phyloP scores from a whole-genome alignment of 768 basidiomycete species.

The Leccinum ochraceum region DNA sequence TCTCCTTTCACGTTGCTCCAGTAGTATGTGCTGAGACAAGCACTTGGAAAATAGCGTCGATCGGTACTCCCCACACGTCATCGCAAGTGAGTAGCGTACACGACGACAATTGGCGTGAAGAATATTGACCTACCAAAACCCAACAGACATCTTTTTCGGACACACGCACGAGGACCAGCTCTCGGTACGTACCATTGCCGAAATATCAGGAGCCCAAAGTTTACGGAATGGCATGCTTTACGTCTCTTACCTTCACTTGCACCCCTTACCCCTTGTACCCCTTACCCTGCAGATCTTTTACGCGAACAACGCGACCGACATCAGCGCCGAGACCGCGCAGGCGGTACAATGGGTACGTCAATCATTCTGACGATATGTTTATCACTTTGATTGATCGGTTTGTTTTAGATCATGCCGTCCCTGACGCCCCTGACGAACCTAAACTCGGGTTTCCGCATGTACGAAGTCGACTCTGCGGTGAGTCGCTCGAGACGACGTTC shows the following conservation, averaged over 20 bases:
- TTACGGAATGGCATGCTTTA: not conserved
- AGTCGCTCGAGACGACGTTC: conserved; percentile 2
- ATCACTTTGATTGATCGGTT: not conserved
- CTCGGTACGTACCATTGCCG: conserved; percentile 41
- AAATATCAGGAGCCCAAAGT: not conserved
- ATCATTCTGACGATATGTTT: not conserved
- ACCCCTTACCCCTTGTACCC: not conserved
- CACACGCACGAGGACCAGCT: conserved; percentile 75
- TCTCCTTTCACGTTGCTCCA: too few relatives aligned
- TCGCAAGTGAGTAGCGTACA: conserved; percentile 29
- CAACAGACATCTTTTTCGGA: conserved; percentile 64
- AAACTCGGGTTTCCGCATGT: conserved; percentile 66
- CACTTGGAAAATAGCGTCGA: conserved; percentile 29
- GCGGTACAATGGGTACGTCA: conserved; percentile 47
- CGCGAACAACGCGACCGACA: conserved; percentile 63
- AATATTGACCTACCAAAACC: not conserved
- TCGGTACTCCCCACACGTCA: conserved; percentile 1
- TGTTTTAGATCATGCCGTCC: conserved; percentile 44
- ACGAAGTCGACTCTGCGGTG: conserved; percentile 41
- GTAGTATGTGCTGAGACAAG: too few relatives aligned
- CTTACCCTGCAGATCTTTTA: conserved; percentile 56
- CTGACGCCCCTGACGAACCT: conserved; percentile 66
- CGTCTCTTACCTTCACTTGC: not conserved
- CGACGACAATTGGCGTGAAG: not conserved
- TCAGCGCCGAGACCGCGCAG: conserved; percentile 54